These are phyloP conservation scores for Aspergillus heteromorphus DNA, from an alignment of 495 filamentous ascomycete genomes.

Conservation along the genomic window DNA sequence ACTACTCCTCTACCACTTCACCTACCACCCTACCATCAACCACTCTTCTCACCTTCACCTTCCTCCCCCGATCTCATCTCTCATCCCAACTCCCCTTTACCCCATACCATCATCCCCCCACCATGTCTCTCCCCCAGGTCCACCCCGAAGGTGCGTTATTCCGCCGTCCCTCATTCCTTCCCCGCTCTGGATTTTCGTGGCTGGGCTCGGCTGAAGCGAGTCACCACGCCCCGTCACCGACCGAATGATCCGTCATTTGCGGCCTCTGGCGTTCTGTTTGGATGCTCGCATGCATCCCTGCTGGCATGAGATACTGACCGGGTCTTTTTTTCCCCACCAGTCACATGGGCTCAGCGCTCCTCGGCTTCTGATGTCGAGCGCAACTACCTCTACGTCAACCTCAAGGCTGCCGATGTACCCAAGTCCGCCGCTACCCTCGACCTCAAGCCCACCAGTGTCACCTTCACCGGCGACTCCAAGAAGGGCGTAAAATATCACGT, in stretches of 20 bases:
- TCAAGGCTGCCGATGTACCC: slow-evolving; percentile 76
- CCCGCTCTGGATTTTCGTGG: slow-evolving; percentile 26
- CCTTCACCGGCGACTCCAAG: slow-evolving; percentile 74
- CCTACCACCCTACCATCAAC: slow-evolving; percentile 15
- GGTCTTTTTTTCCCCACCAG: slow-evolving; percentile 44
- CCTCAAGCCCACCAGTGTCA: slow-evolving; percentile 68
- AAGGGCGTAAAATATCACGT: slow-evolving; percentile 81
- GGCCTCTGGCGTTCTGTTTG: background rate
- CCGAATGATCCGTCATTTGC: background rate
- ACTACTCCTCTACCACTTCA: slow-evolving; percentile 8
- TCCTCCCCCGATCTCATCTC: slow-evolving; percentile 12
- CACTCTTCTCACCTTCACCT: slow-evolving; percentile 7
- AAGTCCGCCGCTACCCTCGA: slow-evolving; percentile 66
- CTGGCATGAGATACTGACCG: slow-evolving; percentile 15
- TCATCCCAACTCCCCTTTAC: background rate
- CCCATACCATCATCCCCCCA: slow-evolving; percentile 4
- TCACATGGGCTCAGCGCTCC: slow-evolving; percentile 97
- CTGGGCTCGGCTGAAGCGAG: background rate
- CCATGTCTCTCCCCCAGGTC: slow-evolving; percentile 27
- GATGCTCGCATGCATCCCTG: background rate
- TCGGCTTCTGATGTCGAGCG: slow-evolving; percentile 69
- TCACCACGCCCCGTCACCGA: slow-evolving; percentile 1
- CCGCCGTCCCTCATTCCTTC: slow-evolving; percentile 24
- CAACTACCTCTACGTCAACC: slow-evolving; percentile 89
- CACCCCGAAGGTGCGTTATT: slow-evolving; percentile 39